Conservation (phyloP, 2,329 filamentous ascomycete genomes). For the Dactylella cylindrospora region DNA sequence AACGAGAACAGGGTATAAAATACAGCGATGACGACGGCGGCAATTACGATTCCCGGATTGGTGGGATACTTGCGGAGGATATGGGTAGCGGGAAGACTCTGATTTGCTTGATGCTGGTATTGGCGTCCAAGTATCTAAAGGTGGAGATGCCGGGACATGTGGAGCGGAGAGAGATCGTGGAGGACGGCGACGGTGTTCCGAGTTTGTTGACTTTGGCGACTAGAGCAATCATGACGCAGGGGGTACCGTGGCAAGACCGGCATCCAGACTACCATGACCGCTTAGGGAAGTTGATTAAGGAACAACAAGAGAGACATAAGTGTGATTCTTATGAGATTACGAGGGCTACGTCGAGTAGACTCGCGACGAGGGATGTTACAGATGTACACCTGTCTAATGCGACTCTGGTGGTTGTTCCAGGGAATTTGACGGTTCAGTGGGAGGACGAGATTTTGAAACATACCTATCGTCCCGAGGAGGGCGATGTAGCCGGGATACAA, state of each 20-base stretch:
- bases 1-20: constrained; percentile 69
- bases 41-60: constrained; percentile 66
- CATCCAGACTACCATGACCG: constrained; percentile 18
- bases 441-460: constrained; percentile 76
- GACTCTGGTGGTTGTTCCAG: constrained; percentile 77
- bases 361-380: constrained; percentile 31
- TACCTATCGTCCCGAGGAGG: constrained; percentile 55
- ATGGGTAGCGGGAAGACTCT: constrained; percentile 86
- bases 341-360: constrained; percentile 4
- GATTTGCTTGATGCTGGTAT: constrained; percentile 75
- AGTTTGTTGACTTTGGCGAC: constrained; percentile 76
- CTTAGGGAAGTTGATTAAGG: neutral
- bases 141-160: constrained; percentile 61
- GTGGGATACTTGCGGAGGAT: constrained; percentile 77
- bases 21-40: constrained; percentile 65
- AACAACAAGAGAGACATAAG: constrained; percentile 9
- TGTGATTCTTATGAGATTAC: constrained; percentile 15
- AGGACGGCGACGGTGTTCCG: constrained; percentile 54
- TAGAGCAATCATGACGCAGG: constrained; percentile 65
- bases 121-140: constrained; percentile 71
- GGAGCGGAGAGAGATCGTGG: constrained; percentile 48
- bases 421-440: constrained; percentile 85
- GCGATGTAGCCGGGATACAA: constrained; percentile 58
- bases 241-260: constrained; percentile 66
- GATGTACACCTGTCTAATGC: constrained; percentile 65